phyloP scores from a whole-genome alignment of 2,329 filamentous ascomycete species.

The Cladosporium oxysporum region DNA sequence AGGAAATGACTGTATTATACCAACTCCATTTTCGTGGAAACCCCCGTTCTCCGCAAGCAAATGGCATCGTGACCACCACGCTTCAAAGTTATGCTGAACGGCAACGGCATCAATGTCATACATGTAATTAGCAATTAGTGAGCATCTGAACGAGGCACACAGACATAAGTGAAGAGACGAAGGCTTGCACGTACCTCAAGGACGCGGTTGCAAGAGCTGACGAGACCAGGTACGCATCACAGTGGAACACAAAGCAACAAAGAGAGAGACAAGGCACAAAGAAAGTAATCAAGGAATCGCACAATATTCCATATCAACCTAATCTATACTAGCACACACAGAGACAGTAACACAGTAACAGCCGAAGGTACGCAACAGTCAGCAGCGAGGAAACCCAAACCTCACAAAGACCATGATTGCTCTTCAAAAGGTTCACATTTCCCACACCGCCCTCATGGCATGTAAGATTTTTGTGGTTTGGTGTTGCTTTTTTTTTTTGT shows the following conservation, averaged over 20 bases:
- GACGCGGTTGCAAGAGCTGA: too few relatives aligned
- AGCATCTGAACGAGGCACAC: too few relatives aligned
- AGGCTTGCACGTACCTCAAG: too few relatives aligned
- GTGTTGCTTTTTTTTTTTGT: neutral
- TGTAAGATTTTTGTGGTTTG: constrained; percentile 3
- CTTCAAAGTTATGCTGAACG: too few relatives aligned
- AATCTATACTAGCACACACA: constrained; percentile 15
- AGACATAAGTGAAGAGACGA: too few relatives aligned
- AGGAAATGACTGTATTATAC: too few relatives aligned
- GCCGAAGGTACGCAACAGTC: constrained; percentile 3
- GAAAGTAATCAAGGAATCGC: neutral
- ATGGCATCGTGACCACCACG: too few relatives aligned
- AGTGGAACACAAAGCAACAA: neutral
- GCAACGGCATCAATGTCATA: too few relatives aligned
- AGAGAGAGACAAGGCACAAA: neutral
- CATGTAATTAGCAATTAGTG: too few relatives aligned
- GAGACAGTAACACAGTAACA: constrained; percentile 5
- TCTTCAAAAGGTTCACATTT: neutral
- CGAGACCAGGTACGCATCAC: neutral
- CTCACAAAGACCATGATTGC: neutral
- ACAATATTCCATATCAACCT: constrained; percentile 16
- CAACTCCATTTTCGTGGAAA: too few relatives aligned
- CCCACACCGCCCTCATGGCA: neutral
- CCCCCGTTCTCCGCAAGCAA: too few relatives aligned
- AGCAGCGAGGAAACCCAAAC: neutral